Evolutionary conservation across 805 yeast species (phyloP).

Genomic region (Saccharomycopsis synnaedendra): DNA sequence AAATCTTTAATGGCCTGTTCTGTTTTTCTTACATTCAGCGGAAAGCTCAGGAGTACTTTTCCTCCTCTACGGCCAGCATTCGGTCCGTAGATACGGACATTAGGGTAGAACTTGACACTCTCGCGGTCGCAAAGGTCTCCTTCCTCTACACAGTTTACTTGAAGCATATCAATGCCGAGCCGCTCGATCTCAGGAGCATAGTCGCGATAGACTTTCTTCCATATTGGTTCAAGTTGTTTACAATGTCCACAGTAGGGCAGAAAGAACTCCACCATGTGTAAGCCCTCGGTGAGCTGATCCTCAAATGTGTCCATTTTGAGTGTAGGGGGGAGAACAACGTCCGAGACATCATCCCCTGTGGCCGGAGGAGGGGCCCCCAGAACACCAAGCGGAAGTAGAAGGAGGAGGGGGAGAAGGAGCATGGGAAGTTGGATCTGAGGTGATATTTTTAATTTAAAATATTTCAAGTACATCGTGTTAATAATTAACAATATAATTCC

Average conservation of each 20-base stretch:
- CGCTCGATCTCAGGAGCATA: constrained; percentile 34
- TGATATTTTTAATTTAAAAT: too few relatives aligned
- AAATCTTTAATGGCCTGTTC: constrained; percentile 39
- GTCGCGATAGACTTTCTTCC: constrained; percentile 55
- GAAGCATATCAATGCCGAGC: constrained; percentile 45
- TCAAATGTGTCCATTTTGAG: constrained; percentile 43
- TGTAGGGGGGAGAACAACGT: constrained; percentile 33
- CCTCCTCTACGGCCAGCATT: constrained; percentile 27
- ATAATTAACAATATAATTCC: too few relatives aligned
- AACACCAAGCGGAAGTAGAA: too few relatives aligned
- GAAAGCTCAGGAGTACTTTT: constrained; percentile 33
- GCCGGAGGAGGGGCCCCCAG: background rate
- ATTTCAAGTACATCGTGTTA: too few relatives aligned
- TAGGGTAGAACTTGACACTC: constrained; percentile 57
- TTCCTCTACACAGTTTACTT: constrained; percentile 75
- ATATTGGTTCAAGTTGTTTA: constrained; percentile 62
- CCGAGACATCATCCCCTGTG: background rate
- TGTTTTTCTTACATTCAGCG: constrained; percentile 33
- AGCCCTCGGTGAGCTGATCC: constrained; percentile 33
- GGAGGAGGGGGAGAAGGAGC: too few relatives aligned
- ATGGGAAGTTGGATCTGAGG: too few relatives aligned
- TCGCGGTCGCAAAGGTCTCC: constrained; percentile 79
- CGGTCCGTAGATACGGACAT: constrained; percentile 58
- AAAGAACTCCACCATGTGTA: constrained; percentile 75
- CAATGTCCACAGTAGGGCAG: constrained; percentile 91